phyloP scores from a whole-genome alignment of 148 eudicot species.

The Rhododendron williamsianum region DNA sequence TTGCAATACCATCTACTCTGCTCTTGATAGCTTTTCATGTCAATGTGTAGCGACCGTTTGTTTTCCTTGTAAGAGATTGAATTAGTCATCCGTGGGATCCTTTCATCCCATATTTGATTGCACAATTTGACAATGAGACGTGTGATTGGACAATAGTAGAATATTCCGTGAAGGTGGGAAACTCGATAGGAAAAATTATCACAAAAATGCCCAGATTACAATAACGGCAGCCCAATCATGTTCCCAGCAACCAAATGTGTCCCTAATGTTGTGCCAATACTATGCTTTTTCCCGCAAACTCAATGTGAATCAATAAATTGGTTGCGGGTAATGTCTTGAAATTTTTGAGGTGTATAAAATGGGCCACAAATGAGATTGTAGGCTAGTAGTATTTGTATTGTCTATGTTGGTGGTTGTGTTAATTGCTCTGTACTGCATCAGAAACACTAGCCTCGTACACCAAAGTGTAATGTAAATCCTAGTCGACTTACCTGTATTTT shows the following conservation, averaged over 20 bases:
- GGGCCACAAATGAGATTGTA: background rate
- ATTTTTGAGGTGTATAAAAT: background rate
- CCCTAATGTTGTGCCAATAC: background rate
- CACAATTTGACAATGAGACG: background rate
- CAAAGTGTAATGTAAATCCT: background rate
- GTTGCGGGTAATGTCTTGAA: background rate
- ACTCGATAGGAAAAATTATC: background rate
- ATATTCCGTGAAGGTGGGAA: background rate
- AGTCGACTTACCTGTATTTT: background rate
- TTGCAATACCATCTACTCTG: background rate
- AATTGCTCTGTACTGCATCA: background rate
- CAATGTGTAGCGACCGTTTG: background rate
- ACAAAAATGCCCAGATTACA: background rate
- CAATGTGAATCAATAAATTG: background rate
- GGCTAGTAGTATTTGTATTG: background rate
- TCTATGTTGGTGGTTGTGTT: background rate
- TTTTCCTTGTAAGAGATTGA: background rate
- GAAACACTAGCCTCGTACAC: background rate
- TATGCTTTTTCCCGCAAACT: background rate
- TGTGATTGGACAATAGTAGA: background rate
- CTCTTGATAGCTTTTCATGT: background rate
- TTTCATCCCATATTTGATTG: background rate
- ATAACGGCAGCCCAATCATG: background rate
- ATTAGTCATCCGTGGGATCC: background rate
- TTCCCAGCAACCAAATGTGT: background rate